Conservation (phyloP, 2,329 filamentous ascomycete species). For the Alternaria viburni region DNA sequence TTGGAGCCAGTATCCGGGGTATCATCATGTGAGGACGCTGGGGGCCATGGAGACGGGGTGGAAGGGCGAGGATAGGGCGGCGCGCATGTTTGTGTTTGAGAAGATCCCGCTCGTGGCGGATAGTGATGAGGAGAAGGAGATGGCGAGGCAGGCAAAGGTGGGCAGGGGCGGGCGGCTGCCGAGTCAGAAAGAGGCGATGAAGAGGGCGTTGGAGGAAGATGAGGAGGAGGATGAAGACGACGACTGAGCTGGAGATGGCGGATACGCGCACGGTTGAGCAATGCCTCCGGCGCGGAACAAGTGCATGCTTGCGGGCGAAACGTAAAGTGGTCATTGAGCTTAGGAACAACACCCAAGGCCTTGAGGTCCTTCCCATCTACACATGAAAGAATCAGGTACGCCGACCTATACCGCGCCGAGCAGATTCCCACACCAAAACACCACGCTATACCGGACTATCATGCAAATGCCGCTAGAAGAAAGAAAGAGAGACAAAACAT, state of each 20-base stretch:
- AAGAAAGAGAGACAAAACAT: constrained; percentile 1
- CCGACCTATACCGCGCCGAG: constrained; percentile 2
- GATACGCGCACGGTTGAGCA: neutral
- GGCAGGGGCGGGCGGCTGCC: constrained; percentile 13
- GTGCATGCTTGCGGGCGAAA: neutral
- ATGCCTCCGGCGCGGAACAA: neutral
- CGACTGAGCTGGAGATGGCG: neutral
- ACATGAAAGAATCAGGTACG: neutral
- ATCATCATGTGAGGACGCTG: constrained; percentile 74
- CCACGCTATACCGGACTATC: constrained; percentile 2
- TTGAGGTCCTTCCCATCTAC: neutral
- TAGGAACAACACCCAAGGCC: neutral
- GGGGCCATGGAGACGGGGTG: constrained; percentile 61
- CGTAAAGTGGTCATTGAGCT: neutral
- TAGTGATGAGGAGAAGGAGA: constrained; percentile 30
- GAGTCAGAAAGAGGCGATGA: constrained; percentile 15
- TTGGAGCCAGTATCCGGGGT: constrained; percentile 71
- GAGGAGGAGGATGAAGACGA: constrained; percentile 7
- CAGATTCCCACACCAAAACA: neutral
- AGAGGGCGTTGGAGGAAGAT: constrained; percentile 24
- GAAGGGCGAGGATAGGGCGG: constrained; percentile 57
- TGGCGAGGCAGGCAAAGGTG: constrained; percentile 19
- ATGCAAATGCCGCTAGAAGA: neutral
- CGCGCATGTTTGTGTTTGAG: constrained; percentile 56
- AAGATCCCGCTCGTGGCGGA: constrained; percentile 40